Evolutionary conservation across 2,329 filamentous ascomycete species (phyloP).

Genomic region (Diaporthe batatas): DNA sequence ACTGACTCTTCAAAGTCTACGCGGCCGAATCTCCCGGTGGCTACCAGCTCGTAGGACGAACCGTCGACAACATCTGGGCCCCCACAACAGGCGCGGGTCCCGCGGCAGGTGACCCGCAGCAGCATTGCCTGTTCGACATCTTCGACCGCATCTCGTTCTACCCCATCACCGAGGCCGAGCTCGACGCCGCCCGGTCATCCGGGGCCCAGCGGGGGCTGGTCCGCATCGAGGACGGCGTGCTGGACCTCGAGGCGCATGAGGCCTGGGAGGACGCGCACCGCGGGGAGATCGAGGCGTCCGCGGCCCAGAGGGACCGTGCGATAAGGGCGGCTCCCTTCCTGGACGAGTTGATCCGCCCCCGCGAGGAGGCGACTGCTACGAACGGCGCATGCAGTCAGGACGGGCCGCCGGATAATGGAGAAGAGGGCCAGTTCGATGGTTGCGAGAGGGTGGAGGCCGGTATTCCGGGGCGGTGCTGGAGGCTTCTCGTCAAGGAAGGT

Average conservation of each 20-base stretch:
- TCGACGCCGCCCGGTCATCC: background rate
- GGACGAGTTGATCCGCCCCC: background rate
- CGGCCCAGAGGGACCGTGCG: background rate
- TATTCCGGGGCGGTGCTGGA: conserved; percentile 1
- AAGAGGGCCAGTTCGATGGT: too few species aligned
- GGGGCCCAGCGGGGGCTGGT: background rate
- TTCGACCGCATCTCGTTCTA: conserved; percentile 4
- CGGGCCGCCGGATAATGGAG: too few species aligned
- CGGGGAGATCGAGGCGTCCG: background rate
- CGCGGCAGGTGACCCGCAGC: too few species aligned
- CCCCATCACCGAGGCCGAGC: background rate
- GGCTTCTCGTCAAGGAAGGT: background rate
- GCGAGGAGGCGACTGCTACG: background rate
- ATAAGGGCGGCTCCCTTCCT: background rate
- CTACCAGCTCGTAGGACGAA: conserved; percentile 16
- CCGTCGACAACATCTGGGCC: background rate
- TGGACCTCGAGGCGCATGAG: conserved; percentile 7
- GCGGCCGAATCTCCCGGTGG: conserved; percentile 2
- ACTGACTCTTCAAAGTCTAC: background rate
- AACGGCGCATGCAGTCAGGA: too few species aligned
- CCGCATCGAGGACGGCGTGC: background rate
- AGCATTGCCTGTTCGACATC: background rate
- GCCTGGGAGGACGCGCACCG: background rate
- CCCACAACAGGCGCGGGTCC: background rate
- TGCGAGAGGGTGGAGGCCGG: conserved; percentile 6